Base-by-base conservation (phyloP, 2,329 filamentous ascomycete species). In the Colletotrichum lini region DNA sequence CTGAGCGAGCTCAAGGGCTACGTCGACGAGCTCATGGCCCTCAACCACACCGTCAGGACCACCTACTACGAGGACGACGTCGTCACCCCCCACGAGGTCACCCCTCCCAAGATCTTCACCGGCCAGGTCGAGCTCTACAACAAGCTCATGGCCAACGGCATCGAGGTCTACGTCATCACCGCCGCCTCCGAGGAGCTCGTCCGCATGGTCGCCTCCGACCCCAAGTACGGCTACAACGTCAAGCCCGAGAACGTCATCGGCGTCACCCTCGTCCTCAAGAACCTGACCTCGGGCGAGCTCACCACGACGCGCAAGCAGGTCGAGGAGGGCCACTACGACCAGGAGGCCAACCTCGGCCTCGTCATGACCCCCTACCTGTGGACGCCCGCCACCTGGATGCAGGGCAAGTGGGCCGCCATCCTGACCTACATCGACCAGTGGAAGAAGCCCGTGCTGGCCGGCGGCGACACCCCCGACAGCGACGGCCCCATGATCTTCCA, bases 21-120 rank as follows among this genome's bases (percentile, higher is more conserved):
- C 73, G 82, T 85, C 2, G 86, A 86, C 73, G 82, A 86, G 72
- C 79, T 87, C 70, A 83, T 86, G 77, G 80, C 83, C 1, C 79
- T 83, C 67, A 81, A 83, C 75, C 72, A 59, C 35, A 80, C 79
- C 10, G 79, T 85, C 5, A 71, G 78, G 6, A 77, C 78, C n/a
- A 79, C 75, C 6, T 83, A 84, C 73, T 83, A 75, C 54, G 78
- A 81, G 12, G 80, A 73, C 21, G 81, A 79, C 21, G 75, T 76
- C 5, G 67, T 81, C 13, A 78, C 78, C 0, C 21, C 76, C 1
- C 75, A 74, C 2, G 75, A 77, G 1, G 73, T 84, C 44, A 76
- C 49, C 23, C 79, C 80, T 3, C 83, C 83, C 40, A 77, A 76
- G 58, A 65, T 83, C 53, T 84, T 83, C 56, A 72, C 77, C 9